Base-by-base conservation (phyloP, 1,139 yeast genomes). In the Blastobotrys aristatus region DNA sequence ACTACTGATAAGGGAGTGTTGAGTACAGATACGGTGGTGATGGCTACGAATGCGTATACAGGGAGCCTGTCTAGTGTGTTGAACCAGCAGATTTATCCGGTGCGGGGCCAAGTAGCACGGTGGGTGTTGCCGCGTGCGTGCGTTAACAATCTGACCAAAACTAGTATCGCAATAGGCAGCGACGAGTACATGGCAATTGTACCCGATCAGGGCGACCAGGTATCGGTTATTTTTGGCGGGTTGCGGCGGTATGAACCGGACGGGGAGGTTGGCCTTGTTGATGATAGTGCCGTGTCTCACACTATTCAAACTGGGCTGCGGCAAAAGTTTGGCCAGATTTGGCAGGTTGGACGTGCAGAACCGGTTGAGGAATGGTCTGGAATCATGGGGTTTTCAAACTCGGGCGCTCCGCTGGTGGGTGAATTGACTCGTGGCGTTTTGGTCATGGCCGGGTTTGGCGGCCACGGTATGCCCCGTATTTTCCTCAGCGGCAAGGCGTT, bases 381-480 rank as follows among this genome's bases (percentile, higher is more conserved):
- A 2, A 61, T 68, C 26, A 67, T 71, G 72, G 75, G 73, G 6
- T 71, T 67, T 47, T 55, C 73, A 48, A 56, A 49, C 1, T 17
- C 3, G 8, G 39, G 39, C 20, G 39, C 14, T 18, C 34, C 43
- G 40, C 69, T n/a, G 20, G 31, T 71, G n/a, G 46, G 44, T 48
- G n/a, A 38, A 43, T 16, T 41, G 14, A 20, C 43, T 20, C 18
- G 20, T 13, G 59, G 60, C 43, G 54, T 62, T 11, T 68, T 57
- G 49, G 64, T 72, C 6, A 58, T 65, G 46, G 75, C 74, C 4
- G 77, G 77, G 0, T 74, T 70, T 58, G 66, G 68, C 22, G 77
- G 77, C 5, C 77, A 73, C 53, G 77, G 77, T 18, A 72, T 73
- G 75, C 75, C 76, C 26, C 59, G 77, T 45, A 69, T 72, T 32